Base-by-base conservation (phyloP, 345 rosid species). In the Syzygium oleosum region DNA sequence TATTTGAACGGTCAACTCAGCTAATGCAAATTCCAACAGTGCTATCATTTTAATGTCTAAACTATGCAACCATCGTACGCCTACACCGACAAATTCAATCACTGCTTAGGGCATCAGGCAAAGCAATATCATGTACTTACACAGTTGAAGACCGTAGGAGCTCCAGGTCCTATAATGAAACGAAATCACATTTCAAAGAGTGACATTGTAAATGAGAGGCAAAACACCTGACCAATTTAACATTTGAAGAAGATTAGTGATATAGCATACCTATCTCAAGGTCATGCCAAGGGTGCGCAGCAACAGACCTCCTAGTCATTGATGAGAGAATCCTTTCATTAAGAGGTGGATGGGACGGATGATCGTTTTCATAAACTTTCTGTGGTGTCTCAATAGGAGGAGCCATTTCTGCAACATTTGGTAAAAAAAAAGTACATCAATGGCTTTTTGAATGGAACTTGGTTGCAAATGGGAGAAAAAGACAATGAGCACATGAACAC, bases 81-180 rank as follows among this genome's bases (percentile, higher is more conserved):
- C 85, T 84, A 27, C 8, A 73, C 49, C 83, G 38, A 73, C 83
- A 86, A 41, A 78, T 77, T 22, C 38, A 41, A 87, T 14, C 13
- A 31, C 29, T 56, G 19, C 12, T 13, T 13, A 12, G 29, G 63
- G 14, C 49, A 27, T 73, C 83, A 79, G n/a, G 34, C 56, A 46
- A 87, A 84, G 86, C 52, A 65, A 12, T 41, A 55, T 61, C 51
- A 86, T 80, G 88, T 84, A 85, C 98, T 93, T 94, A 95, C 98
- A 88, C 96, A 95, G 46, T 95, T 95, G 93, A 95, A 98, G 89
- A 97, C 79, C 6, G 87, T 89, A 16, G 99, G 99, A 56, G 99
- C 99, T 89, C 93, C 98, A 85, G 99, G 99, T 87, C 99, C 99
- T 98, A 92, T 41, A 85, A 58, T 43, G 52, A 51, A 58, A 46